A percentile compares a stretch with the other conserved stretches of the same genome.
Evolutionary conservation across 129 eudicot genomes (phyloP).

Genomic region (Calendula officinalis): DNA sequence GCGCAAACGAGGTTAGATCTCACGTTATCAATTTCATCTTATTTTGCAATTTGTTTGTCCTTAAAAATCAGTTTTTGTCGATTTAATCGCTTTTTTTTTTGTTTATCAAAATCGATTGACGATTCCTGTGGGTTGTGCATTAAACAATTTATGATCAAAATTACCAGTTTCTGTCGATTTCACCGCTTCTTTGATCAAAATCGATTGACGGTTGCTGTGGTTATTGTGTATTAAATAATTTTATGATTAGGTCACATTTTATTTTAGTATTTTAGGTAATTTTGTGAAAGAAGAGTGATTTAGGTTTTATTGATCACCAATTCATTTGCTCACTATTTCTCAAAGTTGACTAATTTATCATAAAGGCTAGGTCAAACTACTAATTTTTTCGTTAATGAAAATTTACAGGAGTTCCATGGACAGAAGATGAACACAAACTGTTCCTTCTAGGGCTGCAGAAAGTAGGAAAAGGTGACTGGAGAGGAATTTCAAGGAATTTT

Average conservation of each 20-base stretch:
- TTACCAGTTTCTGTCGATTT: neutral
- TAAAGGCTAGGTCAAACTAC: neutral
- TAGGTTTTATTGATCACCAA: neutral
- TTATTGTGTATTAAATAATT: neutral
- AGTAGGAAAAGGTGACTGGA: conserved; percentile 65
- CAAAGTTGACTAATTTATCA: too few relatives aligned
- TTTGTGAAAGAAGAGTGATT: neutral
- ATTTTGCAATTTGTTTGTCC: neutral
- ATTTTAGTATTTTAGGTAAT: neutral
- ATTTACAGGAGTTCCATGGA: conserved; percentile 53
- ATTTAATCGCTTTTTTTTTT: neutral
- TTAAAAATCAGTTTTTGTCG: neutral
- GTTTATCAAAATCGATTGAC: neutral
- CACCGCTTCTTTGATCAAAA: neutral
- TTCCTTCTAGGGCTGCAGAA: conserved; percentile 51
- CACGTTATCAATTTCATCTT: neutral
- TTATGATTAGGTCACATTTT: neutral
- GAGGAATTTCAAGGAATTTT: conserved; percentile 57
- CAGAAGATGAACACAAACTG: conserved; percentile 60
- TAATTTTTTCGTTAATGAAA: conserved; percentile 20
- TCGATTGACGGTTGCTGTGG: neutral
- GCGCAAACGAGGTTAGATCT: conserved; percentile 58
- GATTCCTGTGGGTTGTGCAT: too few relatives aligned
- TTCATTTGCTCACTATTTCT: neutral
- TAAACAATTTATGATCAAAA: too few relatives aligned